These are phyloP conservation scores for Rhododendron simsii DNA, from an alignment of 148 eudicot genomes.

Conservation along the genomic window DNA sequence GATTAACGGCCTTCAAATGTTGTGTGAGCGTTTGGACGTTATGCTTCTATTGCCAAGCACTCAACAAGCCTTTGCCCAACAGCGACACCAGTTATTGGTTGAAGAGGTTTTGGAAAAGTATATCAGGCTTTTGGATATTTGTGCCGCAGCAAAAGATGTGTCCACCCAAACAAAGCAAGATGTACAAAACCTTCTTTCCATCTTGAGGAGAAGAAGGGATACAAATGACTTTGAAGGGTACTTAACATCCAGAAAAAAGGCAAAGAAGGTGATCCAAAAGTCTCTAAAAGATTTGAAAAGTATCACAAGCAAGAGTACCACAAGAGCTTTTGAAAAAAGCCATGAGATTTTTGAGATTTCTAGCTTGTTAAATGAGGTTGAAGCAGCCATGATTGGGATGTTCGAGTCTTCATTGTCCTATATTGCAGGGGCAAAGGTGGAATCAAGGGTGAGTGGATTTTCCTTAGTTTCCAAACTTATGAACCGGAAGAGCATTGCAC, in stretches of 20 bases:
- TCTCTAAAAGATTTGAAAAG: not conserved
- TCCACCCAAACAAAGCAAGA: conserved; percentile 28
- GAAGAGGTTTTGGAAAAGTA: conserved; percentile 31
- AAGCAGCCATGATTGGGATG: conserved; percentile 5
- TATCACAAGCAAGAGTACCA: not conserved
- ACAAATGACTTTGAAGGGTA: conserved; percentile 19
- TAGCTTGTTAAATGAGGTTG: conserved; percentile 15
- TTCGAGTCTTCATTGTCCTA: conserved; percentile 19
- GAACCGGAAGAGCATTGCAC: too few species aligned
- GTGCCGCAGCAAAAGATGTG: conserved; percentile 36
- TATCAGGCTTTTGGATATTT: conserved; percentile 38
- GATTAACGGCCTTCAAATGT: not conserved
- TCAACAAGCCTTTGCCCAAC: conserved; percentile 9
- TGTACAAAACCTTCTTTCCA: conserved; percentile 34
- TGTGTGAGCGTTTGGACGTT: conserved; percentile 13
- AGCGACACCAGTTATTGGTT: not conserved
- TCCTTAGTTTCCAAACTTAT: too few species aligned
- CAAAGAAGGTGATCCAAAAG: conserved; percentile 21
- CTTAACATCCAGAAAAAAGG: conserved; percentile 22
- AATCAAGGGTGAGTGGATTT: too few species aligned
- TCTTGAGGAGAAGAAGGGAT: conserved; percentile 34
- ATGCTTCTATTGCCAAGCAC: conserved; percentile 18
- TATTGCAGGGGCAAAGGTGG: not conserved
- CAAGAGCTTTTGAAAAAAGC: not conserved
- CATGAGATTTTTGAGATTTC: not conserved